Evolutionary conservation across 441 rosid species (phyloP).

Genomic region (Bruguiera hainesii): DNA sequence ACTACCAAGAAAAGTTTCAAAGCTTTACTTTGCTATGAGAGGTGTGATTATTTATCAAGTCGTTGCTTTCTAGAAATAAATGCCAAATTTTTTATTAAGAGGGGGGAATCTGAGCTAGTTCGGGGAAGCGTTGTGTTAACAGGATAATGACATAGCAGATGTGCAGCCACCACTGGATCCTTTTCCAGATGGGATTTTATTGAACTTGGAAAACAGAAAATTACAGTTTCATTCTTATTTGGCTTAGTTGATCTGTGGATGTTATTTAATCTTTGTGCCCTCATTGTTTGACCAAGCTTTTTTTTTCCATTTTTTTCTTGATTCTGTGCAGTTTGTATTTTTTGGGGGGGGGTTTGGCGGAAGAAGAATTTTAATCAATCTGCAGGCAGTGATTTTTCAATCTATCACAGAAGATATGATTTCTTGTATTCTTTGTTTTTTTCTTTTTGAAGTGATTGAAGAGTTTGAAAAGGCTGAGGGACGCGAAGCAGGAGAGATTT

Average conservation of each 20-base stretch:
- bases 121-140: neutral
- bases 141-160: no score
- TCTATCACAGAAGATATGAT: neutral
- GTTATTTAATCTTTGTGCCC: neutral
- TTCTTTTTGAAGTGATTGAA: conserved; percentile 55
- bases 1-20: conserved; percentile 56
- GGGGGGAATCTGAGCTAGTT: neutral
- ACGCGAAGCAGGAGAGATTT: conserved; percentile 48
- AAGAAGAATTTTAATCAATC: neutral
- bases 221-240: neutral
- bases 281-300: neutral
- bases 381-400: neutral
- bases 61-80: neutral
- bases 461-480: conserved; percentile 62
- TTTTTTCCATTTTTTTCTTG: no score
- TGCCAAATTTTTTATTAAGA: neutral
- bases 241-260: neutral
- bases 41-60: conserved; percentile 34
- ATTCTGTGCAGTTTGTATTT: no score
- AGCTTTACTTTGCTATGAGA: conserved; percentile 82
- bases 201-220: neutral
- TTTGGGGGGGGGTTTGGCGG: no score
- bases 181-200: neutral
- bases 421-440: neutral
- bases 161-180: neutral